Percentiles rank a stretch among this genome's conserved stretches.
These are phyloP conservation scores for Phialocephala sp. DNA, from an alignment of 2,329 filamentous ascomycete genomes.

Conservation along the genomic window DNA sequence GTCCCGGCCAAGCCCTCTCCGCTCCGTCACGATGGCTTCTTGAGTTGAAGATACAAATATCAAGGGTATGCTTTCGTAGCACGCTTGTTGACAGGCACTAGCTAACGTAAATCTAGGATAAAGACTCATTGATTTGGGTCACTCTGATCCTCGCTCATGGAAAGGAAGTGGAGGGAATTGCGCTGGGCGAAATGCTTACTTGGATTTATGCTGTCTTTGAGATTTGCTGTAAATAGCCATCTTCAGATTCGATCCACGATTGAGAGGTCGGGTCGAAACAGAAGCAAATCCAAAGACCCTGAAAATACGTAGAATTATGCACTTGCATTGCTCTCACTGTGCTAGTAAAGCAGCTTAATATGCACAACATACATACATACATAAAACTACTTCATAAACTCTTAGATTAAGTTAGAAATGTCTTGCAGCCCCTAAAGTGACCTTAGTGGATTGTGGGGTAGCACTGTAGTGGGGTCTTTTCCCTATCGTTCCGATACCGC, in stretches of 20 bases:
- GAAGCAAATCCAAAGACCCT: constrained; percentile 18
- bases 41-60: constrained; percentile 41
- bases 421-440: constrained; percentile 1
- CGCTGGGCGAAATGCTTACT: constrained; percentile 30
- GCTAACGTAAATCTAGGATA: constrained; percentile 22
- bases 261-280: constrained; percentile 9
- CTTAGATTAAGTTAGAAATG: background rate
- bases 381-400: background rate
- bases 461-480: background rate
- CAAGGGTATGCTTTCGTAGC: constrained; percentile 29
- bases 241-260: constrained; percentile 10
- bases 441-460: constrained; percentile 4
- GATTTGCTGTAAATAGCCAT: constrained; percentile 17
- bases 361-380: background rate
- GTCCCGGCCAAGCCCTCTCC: constrained; percentile 70
- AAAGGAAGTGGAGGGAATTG: constrained; percentile 18
- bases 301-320: background rate
- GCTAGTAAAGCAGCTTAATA: background rate
- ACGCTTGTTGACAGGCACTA: background rate
- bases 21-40: constrained; percentile 65
- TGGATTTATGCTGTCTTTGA: constrained; percentile 13
- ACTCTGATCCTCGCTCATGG: constrained; percentile 24
- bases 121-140: constrained; percentile 19
- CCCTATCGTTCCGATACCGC: background rate
- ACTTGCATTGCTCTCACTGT: background rate